Percentiles rank a stretch among this genome's conserved stretches.
phyloP scores from a whole-genome alignment of 768 basidiomycete genomes.

The Dioszegia crocea region DNA sequence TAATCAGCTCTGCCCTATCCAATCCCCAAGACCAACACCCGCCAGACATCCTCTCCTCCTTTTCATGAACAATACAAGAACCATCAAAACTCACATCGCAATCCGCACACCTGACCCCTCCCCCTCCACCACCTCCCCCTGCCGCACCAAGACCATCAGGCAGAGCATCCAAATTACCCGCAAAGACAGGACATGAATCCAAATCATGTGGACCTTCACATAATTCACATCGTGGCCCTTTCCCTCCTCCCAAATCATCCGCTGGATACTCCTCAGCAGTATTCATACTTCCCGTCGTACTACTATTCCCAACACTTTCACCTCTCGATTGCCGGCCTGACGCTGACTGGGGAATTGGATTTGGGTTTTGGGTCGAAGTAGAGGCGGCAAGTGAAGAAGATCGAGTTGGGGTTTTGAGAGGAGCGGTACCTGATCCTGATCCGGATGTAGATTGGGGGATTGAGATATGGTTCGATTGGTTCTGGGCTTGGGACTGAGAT shows the following conservation, averaged over 20 bases:
- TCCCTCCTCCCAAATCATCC: not conserved
- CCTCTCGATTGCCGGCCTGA: no score
- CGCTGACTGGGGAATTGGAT: no score
- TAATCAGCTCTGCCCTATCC: not conserved
- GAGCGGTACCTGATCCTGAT: not conserved
- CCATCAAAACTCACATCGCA: conserved; percentile 42
- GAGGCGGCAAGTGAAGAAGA: not conserved
- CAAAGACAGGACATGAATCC: conserved; percentile 44
- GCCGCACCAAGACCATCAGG: conserved; percentile 7
- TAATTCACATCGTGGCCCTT: conserved; percentile 32
- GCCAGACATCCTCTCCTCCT: no score
- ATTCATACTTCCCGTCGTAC: conserved; percentile 11
- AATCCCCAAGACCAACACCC: not conserved
- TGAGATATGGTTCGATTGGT: no score
- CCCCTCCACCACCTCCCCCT: conserved; percentile 9
- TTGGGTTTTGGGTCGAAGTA: no score
- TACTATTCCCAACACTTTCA: conserved; percentile 1
- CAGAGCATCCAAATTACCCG: conserved; percentile 26
- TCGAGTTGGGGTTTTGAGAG: conserved; percentile 1
- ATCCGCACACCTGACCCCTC: conserved; percentile 42
- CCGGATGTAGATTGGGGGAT: not conserved
- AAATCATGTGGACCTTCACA: conserved; percentile 46
- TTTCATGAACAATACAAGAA: no score
- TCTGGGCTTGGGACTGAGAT: not conserved
- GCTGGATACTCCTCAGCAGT: conserved; percentile 15